Percentiles rank a stretch among this genome's conserved stretches.
Conservation (phyloP, 1,284 basidiomycete genomes). For the Ceratobasidium sp. region DNA sequence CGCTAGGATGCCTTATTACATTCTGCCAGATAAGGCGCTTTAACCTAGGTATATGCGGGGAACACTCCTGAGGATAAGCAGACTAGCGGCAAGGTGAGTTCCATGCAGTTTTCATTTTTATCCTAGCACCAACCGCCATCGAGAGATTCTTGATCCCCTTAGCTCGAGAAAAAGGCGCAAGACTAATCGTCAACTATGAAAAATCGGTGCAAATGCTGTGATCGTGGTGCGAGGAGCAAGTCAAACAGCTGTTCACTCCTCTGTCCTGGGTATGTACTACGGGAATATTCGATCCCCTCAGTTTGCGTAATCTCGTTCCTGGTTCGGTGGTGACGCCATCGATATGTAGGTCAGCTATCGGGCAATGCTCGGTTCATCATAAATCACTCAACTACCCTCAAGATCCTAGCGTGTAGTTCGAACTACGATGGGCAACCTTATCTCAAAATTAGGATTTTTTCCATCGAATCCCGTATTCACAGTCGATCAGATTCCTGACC, state of each 20-base stretch:
- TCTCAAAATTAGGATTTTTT: slow-evolving; percentile 28
- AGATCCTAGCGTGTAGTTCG: too few species aligned
- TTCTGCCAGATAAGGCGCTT: too few species aligned
- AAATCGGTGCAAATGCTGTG: not conserved
- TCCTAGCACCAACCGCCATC: too few species aligned
- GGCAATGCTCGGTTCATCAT: not conserved
- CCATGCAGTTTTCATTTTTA: too few species aligned
- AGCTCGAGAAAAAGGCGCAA: too few species aligned
- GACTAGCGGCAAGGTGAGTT: too few species aligned
- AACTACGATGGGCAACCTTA: slow-evolving; percentile 6
- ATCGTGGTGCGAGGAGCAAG: slow-evolving; percentile 3
- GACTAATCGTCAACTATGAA: too few species aligned
- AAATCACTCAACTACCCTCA: not conserved
- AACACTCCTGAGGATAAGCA: too few species aligned
- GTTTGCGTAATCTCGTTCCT: not conserved
- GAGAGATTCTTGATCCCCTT: too few species aligned
- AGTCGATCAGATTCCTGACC: slow-evolving; percentile 50
- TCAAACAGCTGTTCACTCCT: not conserved
- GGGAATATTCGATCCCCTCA: not conserved
- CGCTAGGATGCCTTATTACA: too few species aligned
- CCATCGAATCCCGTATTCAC: slow-evolving; percentile 48
- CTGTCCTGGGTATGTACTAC: not conserved
- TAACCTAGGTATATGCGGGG: too few species aligned
- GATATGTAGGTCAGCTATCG: not conserved
- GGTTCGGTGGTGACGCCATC: not conserved